A percentile compares a stretch with the other conserved stretches of the same genome.
Evolutionary conservation across 2,329 filamentous ascomycete genomes (phyloP).

Genomic region (Diaporthe amygdali): DNA sequence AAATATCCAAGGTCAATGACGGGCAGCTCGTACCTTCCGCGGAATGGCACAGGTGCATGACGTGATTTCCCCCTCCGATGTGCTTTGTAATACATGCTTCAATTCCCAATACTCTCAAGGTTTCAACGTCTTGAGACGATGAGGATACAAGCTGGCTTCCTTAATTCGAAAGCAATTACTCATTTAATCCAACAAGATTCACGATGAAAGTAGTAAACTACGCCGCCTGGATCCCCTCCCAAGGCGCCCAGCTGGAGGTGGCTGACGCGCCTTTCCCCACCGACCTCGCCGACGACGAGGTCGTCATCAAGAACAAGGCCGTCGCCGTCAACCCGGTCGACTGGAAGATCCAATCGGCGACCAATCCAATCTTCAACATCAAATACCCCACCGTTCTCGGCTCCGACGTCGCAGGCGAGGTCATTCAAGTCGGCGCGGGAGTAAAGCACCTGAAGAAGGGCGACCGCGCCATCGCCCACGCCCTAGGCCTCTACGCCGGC

Average conservation of each 20-base stretch:
- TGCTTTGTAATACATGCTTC: conserved; percentile 18
- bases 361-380: conserved; percentile 31
- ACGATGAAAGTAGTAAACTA: conserved; percentile 21
- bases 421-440: conserved; percentile 35
- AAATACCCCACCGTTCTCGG: conserved; percentile 40
- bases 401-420: conserved; percentile 37
- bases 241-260: conserved; percentile 16
- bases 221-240: conserved; percentile 17
- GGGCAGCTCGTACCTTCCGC: not conserved
- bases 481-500: conserved; percentile 28
- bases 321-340: conserved; percentile 33
- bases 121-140: not conserved
- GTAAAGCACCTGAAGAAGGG: conserved; percentile 35
- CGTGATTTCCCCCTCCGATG: not conserved
- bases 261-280: conserved; percentile 13
- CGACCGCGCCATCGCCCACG: conserved; percentile 37
- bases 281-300: conserved; percentile 13
- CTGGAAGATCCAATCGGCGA: conserved; percentile 32
- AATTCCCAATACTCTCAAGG: not conserved
- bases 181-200: not conserved
- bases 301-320: conserved; percentile 24
- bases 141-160: not conserved
- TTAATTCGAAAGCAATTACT: not conserved
- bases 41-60: not conserved
- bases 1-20: not conserved